Conservation (phyloP, 1,139 yeast genomes). For the Suhomyces atakaporum region DNA sequence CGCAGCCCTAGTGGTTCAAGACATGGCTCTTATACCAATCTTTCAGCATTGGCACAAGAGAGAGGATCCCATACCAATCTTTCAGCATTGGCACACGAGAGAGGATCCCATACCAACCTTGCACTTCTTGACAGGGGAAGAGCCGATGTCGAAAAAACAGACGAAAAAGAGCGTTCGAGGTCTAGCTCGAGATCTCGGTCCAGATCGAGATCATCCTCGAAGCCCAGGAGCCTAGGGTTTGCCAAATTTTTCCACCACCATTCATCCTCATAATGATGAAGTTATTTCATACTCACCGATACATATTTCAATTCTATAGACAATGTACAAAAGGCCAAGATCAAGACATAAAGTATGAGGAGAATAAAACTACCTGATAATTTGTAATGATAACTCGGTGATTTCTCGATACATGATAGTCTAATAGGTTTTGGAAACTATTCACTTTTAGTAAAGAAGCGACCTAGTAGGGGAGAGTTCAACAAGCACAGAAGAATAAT, state of each 20-base stretch:
- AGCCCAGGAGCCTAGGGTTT: slow-evolving; percentile 20
- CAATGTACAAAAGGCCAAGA: too few relatives aligned
- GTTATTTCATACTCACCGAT: too few relatives aligned
- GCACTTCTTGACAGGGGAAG: slow-evolving; percentile 6
- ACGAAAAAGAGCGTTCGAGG: slow-evolving; percentile 17
- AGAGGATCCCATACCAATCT: slow-evolving; percentile 19
- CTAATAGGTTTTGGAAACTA: too few relatives aligned
- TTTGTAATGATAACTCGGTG: too few relatives aligned
- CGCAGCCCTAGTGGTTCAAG: slow-evolving; percentile 15
- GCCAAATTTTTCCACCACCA: slow-evolving; percentile 22
- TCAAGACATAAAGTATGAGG: too few relatives aligned
- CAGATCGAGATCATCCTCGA: slow-evolving; percentile 22
- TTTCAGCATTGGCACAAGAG: slow-evolving; percentile 17
- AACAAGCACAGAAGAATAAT: too few relatives aligned
- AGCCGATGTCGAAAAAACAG: slow-evolving; percentile 3
- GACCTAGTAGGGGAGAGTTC: too few relatives aligned
- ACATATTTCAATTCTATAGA: too few relatives aligned
- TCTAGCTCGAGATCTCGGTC: slow-evolving; percentile 15
- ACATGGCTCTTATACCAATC: slow-evolving; percentile 20
- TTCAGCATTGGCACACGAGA: slow-evolving; percentile 15
- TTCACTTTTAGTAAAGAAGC: too few relatives aligned
- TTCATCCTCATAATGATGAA: slow-evolving; percentile 2
- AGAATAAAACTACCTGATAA: too few relatives aligned
- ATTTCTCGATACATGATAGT: too few relatives aligned
- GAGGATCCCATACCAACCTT: slow-evolving; percentile 9